phyloP scores from a whole-genome alignment of 139 green algal species.

The Coelastrella sp. region DNA sequence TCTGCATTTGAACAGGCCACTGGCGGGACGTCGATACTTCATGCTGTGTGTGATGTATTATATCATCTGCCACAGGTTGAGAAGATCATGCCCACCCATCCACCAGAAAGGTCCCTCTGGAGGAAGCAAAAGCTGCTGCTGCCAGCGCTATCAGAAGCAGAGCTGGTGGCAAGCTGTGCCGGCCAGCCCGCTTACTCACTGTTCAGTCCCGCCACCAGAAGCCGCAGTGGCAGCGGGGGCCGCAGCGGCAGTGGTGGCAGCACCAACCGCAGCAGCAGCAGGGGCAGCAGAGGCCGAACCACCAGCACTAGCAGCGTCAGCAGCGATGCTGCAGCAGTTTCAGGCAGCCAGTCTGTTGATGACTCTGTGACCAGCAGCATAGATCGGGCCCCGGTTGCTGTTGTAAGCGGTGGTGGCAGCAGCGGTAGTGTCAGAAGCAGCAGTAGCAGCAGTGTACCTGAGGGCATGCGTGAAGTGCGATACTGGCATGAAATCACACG shows the following conservation, averaged over 20 bases:
- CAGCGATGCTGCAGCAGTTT: not conserved
- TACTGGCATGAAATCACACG: constrained; percentile 68
- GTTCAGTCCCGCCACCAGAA: not conserved
- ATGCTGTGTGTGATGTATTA: too few species aligned
- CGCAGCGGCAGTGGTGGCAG: not conserved
- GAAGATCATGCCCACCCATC: constrained; percentile 44
- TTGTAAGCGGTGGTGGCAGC: not conserved
- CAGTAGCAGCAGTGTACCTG: constrained; percentile 36
- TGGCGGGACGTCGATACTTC: too few species aligned
- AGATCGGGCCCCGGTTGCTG: not conserved
- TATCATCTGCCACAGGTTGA: constrained; percentile 39
- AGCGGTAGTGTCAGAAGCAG: not conserved
- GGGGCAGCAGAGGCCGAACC: not conserved
- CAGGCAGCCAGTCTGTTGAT: not conserved
- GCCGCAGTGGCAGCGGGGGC: constrained; percentile 12
- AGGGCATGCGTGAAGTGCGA: constrained; percentile 36
- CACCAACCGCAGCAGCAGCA: constrained; percentile 28
- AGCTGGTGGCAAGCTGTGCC: not conserved
- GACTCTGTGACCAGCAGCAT: not conserved
- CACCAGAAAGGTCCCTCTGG: constrained; percentile 55
- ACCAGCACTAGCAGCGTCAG: not conserved
- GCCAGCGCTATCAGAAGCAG: constrained; percentile 22
- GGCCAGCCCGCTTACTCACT: not conserved
- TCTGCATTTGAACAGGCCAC: too few species aligned
- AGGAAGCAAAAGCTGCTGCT: constrained; percentile 39